Percentiles rank a stretch among this genome's conserved stretches.
These are phyloP conservation scores for barley (Hordeum vulgare) DNA, from an alignment of 176 grass and related monocot genomes.

Conservation along the genomic window DNA sequence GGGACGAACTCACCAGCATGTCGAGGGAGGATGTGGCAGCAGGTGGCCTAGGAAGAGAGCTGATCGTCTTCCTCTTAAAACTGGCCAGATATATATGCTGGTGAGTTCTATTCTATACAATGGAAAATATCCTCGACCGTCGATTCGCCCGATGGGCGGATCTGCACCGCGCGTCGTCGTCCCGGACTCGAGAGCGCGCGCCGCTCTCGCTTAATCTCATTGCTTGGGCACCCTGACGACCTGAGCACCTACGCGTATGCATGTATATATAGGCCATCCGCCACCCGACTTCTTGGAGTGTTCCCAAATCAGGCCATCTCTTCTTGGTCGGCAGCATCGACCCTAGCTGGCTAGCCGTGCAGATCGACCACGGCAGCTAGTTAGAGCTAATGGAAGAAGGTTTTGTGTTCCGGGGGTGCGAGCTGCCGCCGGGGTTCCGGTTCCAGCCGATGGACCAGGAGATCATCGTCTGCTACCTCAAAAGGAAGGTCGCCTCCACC, in stretches of 20 bases:
- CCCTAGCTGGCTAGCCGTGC: neutral
- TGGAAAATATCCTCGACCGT: too few species aligned
- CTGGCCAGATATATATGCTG: too few species aligned
- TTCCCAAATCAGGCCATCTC: neutral
- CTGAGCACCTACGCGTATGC: neutral
- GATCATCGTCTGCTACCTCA: conserved; percentile 45
- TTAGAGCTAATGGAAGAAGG: conserved; percentile 10
- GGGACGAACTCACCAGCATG: too few species aligned
- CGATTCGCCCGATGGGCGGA: neutral
- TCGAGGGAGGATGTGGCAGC: neutral
- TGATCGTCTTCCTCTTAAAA: neutral
- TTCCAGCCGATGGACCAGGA: conserved; percentile 98
- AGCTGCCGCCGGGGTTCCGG: conserved; percentile 85
- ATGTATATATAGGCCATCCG: neutral
- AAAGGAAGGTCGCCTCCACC: conserved; percentile 22
- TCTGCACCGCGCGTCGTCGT: neutral
- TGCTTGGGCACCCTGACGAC: neutral
- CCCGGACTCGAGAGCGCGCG: neutral
- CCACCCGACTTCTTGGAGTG: neutral
- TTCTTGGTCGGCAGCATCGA: neutral
- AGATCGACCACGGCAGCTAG: too few species aligned
- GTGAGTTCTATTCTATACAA: too few species aligned
- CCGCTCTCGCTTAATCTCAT: neutral
- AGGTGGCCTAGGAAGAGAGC: neutral
- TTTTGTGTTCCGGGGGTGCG: conserved; percentile 15